Base-by-base conservation (phyloP, 2,329 filamentous ascomycete genomes). In the Myrmaecium sp. region DNA sequence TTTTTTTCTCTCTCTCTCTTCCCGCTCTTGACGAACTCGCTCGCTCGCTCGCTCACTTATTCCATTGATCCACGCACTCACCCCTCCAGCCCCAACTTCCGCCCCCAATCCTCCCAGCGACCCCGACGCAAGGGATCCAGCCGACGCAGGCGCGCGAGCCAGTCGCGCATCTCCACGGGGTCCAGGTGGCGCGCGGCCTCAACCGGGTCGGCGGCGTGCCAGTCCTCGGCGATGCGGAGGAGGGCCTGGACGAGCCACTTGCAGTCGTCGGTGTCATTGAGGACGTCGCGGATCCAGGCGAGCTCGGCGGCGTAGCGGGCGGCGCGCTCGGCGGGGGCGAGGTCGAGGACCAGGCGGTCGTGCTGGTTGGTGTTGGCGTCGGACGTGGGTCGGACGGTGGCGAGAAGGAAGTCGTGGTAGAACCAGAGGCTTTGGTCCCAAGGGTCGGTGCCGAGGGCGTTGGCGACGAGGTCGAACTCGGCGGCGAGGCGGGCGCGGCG, bases 351-450 rank as follows among this genome's bases (percentile, higher is more conserved):
- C 38, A 93, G 76, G 6, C 66, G 66, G 12, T 62, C 55, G 3
- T 55, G 44, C 9, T 58, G 53, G 47, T 56, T 25, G 53, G 56
- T 41, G 58, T 62, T 27, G 57, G 39, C 78, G 58, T 43, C 37
- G 51, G n/a, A n/a, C n/a, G n/a, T n/a, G n/a, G n/a, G n/a, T n/a
- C n/a, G n/a, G 27, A 38, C 25, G 12, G 74, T 76, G 32, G 72
- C 66, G 55, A 94, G 71, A 30, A 94, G 58, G 43, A 76, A 92
- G 40, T 89, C 78, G 49, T 95, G 83, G 45, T 98, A 95, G 51
- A 91, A 93, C 84, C 89, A 98, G 5, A 94, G 62, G 11, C 83
- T 93, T 46, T 95, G 86, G 46, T 95, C 86, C 39, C 92, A 83
- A 0, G 86, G 83, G 31, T 91, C 84, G 19, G 81, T 80, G 32